These are phyloP conservation scores for Fragilariopsis cylindrus DNA, from an alignment of 108 stramenopile species.

Conservation along the genomic window DNA sequence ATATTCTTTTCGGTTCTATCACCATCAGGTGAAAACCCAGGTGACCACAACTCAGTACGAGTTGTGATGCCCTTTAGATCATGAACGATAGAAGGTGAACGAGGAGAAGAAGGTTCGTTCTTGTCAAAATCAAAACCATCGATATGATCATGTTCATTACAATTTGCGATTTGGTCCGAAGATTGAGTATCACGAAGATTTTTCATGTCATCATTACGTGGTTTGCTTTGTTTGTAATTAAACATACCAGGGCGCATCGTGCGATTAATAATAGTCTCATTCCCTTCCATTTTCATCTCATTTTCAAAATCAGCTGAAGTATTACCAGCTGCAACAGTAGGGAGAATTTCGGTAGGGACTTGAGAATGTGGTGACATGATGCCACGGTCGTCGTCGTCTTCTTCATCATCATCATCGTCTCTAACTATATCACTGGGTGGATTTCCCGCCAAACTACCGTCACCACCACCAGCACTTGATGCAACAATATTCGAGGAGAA, in stretches of 20 bases:
- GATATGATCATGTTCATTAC: conserved; percentile 8
- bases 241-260: conserved; percentile 47
- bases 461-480: conserved; percentile 27
- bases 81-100: conserved; percentile 1
- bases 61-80: background rate
- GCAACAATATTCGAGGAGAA: conserved; percentile 25
- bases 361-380: background rate
- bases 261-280: conserved; percentile 42
- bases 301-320: background rate
- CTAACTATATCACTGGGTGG: conserved; percentile 48
- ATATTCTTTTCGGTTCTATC: background rate
- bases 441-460: conserved; percentile 45
- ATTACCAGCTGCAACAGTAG: background rate
- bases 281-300: background rate
- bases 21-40: conserved; percentile 17
- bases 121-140: conserved; percentile 64
- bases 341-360: conserved; percentile 7
- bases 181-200: background rate
- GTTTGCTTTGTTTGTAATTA: background rate
- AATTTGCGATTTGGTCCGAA: background rate
- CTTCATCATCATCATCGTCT: conserved; percentile 17
- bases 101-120: conserved; percentile 27
- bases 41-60: conserved; percentile 31
- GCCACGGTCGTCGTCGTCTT: background rate
- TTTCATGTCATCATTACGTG: background rate